Conservation (phyloP, 1,284 basidiomycete species). For the Porodaedalea pini region DNA sequence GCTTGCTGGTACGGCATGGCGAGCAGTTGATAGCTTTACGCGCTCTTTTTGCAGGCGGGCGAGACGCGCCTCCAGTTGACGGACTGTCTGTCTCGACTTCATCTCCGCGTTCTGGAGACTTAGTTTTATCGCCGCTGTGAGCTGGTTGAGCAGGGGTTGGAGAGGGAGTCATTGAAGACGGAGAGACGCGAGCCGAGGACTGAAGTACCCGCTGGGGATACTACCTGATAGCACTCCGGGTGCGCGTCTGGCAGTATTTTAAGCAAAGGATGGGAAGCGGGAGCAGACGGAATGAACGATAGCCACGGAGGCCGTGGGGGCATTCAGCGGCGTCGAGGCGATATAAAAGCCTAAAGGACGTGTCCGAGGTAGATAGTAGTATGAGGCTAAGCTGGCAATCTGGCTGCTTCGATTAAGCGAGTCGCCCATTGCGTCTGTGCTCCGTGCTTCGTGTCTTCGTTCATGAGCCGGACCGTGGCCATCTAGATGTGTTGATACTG, state of each 20-base stretch:
- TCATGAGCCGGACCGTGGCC: background rate
- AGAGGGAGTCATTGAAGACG: background rate
- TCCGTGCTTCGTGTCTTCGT: background rate
- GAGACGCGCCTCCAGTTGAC: background rate
- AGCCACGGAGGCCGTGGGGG: background rate
- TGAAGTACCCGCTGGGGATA: too few species aligned
- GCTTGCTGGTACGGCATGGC: constrained; percentile 77
- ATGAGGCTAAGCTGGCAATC: too few species aligned
- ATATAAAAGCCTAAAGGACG: background rate
- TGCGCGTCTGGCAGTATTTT: background rate
- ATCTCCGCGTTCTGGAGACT: background rate
- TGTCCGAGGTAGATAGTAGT: background rate
- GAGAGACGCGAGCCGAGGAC: background rate
- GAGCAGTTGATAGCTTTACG: constrained; percentile 83
- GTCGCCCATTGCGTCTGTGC: background rate
- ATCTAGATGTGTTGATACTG: background rate
- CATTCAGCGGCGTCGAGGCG: background rate
- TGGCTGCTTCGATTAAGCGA: too few species aligned
- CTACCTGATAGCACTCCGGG: too few species aligned
- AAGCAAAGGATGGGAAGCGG: background rate
- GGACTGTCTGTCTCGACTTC: background rate
- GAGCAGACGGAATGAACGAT: background rate
- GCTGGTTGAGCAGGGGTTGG: background rate
- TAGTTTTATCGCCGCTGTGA: background rate
- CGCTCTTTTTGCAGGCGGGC: constrained; percentile 63